These are phyloP conservation scores for Citrus glauca DNA, from an alignment of 345 rosid genomes.

Conservation along the genomic window DNA sequence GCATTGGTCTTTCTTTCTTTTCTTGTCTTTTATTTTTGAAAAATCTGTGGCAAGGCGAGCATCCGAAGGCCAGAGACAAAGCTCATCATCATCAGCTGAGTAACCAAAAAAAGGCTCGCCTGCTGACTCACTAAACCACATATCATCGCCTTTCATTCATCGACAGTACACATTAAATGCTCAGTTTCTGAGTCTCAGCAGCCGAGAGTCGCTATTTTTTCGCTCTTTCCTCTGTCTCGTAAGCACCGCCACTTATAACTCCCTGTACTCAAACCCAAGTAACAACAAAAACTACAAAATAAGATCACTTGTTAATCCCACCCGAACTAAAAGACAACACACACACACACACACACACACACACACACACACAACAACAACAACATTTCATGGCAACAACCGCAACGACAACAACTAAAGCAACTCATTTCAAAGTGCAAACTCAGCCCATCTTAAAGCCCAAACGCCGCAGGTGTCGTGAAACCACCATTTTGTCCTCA, in stretches of 20 bases:
- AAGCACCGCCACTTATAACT: slow-evolving; percentile 26
- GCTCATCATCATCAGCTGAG: too few species aligned
- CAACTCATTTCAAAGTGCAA: slow-evolving; percentile 40
- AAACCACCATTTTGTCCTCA: slow-evolving; percentile 48
- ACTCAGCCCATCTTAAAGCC: slow-evolving; percentile 48
- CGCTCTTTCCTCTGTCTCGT: slow-evolving; percentile 17
- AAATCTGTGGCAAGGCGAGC: neutral
- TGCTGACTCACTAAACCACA: too few species aligned
- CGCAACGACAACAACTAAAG: slow-evolving; percentile 11
- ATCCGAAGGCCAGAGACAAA: neutral
- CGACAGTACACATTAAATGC: neutral
- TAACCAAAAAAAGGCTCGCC: too few species aligned
- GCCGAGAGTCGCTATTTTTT: neutral
- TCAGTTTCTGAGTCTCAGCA: too few species aligned
- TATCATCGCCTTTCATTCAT: too few species aligned
- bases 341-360: neutral
- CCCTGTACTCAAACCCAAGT: neutral
- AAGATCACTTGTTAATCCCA: neutral
- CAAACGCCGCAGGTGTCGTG: slow-evolving; percentile 57
- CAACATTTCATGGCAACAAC: slow-evolving; percentile 38
- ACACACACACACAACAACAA: neutral
- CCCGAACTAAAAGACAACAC: slow-evolving; percentile 37
- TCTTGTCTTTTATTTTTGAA: neutral
- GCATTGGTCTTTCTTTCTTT: too few species aligned
- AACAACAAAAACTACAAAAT: neutral